Percentiles rank a stretch among this genome's conserved stretches.
Evolutionary conservation across 176 grass and related monocot species (phyloP).

Genomic region (Cocos nucifera): DNA sequence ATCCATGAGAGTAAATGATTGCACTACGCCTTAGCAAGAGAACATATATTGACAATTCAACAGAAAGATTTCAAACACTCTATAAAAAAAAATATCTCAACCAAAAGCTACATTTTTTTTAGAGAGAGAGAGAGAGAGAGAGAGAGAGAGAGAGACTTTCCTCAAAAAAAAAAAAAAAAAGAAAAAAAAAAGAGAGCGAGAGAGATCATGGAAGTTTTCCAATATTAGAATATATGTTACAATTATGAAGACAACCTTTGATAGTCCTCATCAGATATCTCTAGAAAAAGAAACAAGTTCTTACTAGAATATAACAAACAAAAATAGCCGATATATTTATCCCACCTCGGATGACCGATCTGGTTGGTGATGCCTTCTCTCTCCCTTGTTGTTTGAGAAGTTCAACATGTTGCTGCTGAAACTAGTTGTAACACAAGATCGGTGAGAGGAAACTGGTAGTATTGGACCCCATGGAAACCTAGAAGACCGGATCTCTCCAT

Average conservation of each 20-base stretch:
- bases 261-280: no score
- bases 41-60: conserved; percentile 34
- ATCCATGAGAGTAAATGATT: conserved; percentile 14
- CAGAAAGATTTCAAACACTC: conserved; percentile 2
- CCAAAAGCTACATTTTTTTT: neutral
- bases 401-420: conserved; percentile 63
- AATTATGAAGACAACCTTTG: no score
- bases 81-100: neutral
- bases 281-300: no score
- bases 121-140: no score
- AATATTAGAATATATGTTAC: no score
- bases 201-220: no score
- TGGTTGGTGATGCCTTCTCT: conserved; percentile 40
- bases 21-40: conserved; percentile 49
- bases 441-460: conserved; percentile 54
- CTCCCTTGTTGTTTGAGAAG: conserved; percentile 48
- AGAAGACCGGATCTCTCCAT: conserved; percentile 43
- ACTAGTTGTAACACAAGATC: conserved; percentile 63
- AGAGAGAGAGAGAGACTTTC: no score
- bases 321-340: no score
- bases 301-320: no score
- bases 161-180: no score
- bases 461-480: conserved; percentile 55
- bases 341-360: conserved; percentile 84
- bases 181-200: no score